Evolutionary conservation across 345 rosid genomes (phyloP), one percentile per base, ranked within the genome.

Genomic region (Melaleuca quinquenervia): DNA sequence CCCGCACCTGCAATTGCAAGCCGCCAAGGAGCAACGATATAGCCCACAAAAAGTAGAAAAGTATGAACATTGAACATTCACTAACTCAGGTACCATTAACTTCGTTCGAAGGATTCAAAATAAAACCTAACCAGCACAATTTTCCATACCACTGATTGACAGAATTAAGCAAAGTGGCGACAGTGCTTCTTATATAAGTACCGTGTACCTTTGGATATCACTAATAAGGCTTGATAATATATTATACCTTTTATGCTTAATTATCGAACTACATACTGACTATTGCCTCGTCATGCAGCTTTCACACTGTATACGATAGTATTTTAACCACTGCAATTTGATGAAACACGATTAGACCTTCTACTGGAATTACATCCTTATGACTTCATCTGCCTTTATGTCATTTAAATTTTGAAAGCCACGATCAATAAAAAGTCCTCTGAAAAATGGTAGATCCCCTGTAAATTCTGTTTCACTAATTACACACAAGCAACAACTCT

Each of bases 1-100:
- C 3, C 56, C 50, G 84, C 93, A 89, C 89, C 93, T 92, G 88
- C 87, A 85, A 80, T 11, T 82, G 82, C 83, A 86, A 78, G 49
- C 32, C 22, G 5, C 29, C 60, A 56, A 50, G 54, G 48, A 26
- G 14, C 58, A 8, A 29, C 32, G n/a, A 13, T n/a, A 20, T 6
- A 18, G 36, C 24, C 50, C 32, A 52, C 84, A 27, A 50, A 53
- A 6, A 11, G 29, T 82, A 51, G 32, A 20, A 41, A 8, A 50
- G 24, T 22, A 55, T 13, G 60, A 52, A 53, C n/a, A 51, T 48
- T 51, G 21, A 51, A 26, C 52, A 18, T 82, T 51, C 21, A 76
- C 50, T 36, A 76, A 36, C 50, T 32, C 50, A 76, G 82, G 82
- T 18, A 44, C 45, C n/a, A 22, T 49, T 48, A 56, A 24, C 27